Conservation (phyloP, 2,329 filamentous ascomycete genomes). For the Beauveria varroae region DNA sequence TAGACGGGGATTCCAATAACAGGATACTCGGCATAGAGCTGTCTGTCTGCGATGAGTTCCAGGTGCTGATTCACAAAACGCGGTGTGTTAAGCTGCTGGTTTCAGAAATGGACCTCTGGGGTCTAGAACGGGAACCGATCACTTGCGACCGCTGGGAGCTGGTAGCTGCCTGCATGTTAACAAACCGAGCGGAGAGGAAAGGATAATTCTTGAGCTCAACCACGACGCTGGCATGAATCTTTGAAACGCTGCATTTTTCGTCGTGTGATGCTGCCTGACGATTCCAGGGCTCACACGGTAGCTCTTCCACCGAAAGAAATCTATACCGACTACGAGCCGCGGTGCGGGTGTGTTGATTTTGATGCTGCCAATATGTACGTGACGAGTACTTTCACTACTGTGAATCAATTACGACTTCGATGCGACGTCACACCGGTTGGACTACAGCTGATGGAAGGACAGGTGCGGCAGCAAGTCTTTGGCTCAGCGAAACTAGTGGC, state of each 20-base stretch:
- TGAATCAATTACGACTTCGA: background rate
- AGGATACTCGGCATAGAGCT: constrained; percentile 19
- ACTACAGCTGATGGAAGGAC: background rate
- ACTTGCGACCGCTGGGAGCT: background rate
- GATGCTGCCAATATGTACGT: background rate
- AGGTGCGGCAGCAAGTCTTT: background rate
- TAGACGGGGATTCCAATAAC: constrained; percentile 24
- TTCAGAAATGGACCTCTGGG: background rate
- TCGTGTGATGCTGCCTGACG: background rate
- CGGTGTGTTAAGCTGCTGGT: background rate
- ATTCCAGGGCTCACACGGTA: background rate
- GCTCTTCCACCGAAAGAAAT: background rate
- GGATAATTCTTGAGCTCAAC: background rate
- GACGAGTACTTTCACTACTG: background rate
- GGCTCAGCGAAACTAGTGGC: background rate
- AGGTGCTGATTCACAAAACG: background rate
- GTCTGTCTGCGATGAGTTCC: constrained; percentile 12
- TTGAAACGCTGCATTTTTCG: background rate
- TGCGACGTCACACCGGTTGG: background rate
- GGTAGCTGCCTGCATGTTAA: background rate
- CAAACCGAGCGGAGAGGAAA: background rate
- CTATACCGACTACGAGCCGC: background rate
- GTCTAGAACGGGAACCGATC: background rate
- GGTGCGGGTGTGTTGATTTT: background rate
- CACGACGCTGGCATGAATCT: background rate